These are phyloP conservation scores for Zygotorulaspora danielsina DNA, from an alignment of 805 yeast species.

Conservation along the genomic window DNA sequence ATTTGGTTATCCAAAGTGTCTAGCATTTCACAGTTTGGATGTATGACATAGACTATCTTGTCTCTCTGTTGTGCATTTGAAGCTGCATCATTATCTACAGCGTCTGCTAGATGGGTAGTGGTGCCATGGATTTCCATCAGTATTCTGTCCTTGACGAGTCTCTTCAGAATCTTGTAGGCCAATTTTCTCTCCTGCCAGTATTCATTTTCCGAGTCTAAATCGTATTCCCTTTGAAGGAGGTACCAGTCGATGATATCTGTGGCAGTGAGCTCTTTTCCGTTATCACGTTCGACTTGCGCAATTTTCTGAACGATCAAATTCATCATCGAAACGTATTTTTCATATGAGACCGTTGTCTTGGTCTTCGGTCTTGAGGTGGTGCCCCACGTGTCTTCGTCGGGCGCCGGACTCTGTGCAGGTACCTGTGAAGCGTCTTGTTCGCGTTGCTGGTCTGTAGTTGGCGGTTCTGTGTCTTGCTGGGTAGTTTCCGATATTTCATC, in stretches of 20 bases:
- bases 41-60: constrained; percentile 49
- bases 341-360: constrained; percentile 66
- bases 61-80: constrained; percentile 29
- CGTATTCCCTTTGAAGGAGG: constrained; percentile 66
- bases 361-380: constrained; percentile 3
- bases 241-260: constrained; percentile 77
- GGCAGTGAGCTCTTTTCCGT: constrained; percentile 60
- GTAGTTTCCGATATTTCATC: constrained; percentile 35
- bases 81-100: constrained; percentile 28
- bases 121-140: constrained; percentile 61
- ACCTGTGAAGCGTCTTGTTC: not conserved
- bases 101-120: constrained; percentile 41
- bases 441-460: constrained; percentile 11
- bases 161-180: constrained; percentile 73
- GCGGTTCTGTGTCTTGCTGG: constrained; percentile 8
- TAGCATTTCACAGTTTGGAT: constrained; percentile 79
- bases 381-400: not conserved
- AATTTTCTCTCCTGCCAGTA: constrained; percentile 65
- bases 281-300: constrained; percentile 49
- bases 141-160: constrained; percentile 79
- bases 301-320: constrained; percentile 67
- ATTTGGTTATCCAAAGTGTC: constrained; percentile 37
- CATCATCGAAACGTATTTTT: constrained; percentile 81
- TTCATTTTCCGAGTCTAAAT: constrained; percentile 62
- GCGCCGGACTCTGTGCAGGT: not conserved